Evolutionary conservation across 1,139 yeast species (phyloP).

Genomic region (Geotrichum restrictum): DNA sequence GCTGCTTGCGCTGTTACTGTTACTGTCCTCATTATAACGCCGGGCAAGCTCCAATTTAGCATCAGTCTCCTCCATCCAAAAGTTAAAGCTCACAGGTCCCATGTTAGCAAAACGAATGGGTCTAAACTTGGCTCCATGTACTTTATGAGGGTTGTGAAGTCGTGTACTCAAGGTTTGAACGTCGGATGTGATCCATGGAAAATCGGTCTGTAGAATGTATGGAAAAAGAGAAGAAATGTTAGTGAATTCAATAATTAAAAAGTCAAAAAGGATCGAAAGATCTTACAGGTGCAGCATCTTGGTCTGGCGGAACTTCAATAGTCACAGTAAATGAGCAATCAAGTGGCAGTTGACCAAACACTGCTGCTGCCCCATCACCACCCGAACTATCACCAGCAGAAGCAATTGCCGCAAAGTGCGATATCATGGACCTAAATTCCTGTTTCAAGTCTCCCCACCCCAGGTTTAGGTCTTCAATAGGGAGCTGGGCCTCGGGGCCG

Average conservation of each 20-base stretch:
- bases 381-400: neutral
- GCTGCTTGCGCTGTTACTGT: no score
- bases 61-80: conserved; percentile 32
- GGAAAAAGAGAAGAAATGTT: neutral
- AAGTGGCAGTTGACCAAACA: neutral
- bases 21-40: no score
- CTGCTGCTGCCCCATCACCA: neutral
- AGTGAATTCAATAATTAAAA: neutral
- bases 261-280: neutral
- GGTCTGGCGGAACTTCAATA: conserved; percentile 7
- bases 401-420: conserved; percentile 2
- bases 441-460: conserved; percentile 22
- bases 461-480: neutral
- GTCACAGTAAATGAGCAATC: conserved; percentile 15
- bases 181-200: conserved; percentile 35
- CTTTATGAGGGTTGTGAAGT: conserved; percentile 16
- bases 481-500: neutral
- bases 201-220: conserved; percentile 21
- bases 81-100: conserved; percentile 35
- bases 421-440: conserved; percentile 21
- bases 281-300: conserved; percentile 2
- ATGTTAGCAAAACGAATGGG: conserved; percentile 36
- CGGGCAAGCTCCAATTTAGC: neutral
- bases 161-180: conserved; percentile 13
- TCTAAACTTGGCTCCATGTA: conserved; percentile 7